Conservation (phyloP, 2,329 filamentous ascomycete species). For the Verticillium tricorpus region DNA sequence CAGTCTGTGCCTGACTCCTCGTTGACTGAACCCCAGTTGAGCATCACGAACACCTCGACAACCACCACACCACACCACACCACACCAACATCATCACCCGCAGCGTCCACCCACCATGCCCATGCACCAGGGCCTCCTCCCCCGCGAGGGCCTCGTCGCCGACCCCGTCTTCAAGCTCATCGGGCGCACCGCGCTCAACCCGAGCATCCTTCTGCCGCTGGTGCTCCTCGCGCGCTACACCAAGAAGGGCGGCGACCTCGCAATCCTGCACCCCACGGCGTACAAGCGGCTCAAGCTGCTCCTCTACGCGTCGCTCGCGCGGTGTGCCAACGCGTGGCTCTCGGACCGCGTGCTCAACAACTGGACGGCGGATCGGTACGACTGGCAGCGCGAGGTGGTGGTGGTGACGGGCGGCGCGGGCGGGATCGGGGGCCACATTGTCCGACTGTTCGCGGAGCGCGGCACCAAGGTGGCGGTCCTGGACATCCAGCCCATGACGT, state of each 20-base stretch:
- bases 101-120: constrained; percentile 6
- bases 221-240: constrained; percentile 61
- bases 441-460: constrained; percentile 58
- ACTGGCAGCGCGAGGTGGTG: constrained; percentile 66
- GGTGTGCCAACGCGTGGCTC: constrained; percentile 44
- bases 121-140: constrained; percentile 46
- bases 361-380: constrained; percentile 49
- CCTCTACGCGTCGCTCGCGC: constrained; percentile 46
- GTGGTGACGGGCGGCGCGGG: constrained; percentile 71
- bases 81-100: not conserved
- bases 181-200: constrained; percentile 59
- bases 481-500: constrained; percentile 61
- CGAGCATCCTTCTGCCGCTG: constrained; percentile 58
- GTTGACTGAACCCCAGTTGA: not conserved
- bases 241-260: constrained; percentile 51
- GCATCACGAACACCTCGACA: not conserved
- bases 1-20: not conserved
- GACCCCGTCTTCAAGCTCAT: constrained; percentile 57
- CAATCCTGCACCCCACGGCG: constrained; percentile 45
- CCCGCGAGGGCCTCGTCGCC: constrained; percentile 53
- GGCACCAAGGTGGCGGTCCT: constrained; percentile 66
- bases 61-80: too few relatives aligned
- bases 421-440: constrained; percentile 66
- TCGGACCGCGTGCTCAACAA: constrained; percentile 45
- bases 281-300: constrained; percentile 49